Evolutionary conservation across 2,329 filamentous ascomycete species (phyloP), one percentile per base, ranked within the genome.

Genomic region (Phyllosticta citrichinensis): DNA sequence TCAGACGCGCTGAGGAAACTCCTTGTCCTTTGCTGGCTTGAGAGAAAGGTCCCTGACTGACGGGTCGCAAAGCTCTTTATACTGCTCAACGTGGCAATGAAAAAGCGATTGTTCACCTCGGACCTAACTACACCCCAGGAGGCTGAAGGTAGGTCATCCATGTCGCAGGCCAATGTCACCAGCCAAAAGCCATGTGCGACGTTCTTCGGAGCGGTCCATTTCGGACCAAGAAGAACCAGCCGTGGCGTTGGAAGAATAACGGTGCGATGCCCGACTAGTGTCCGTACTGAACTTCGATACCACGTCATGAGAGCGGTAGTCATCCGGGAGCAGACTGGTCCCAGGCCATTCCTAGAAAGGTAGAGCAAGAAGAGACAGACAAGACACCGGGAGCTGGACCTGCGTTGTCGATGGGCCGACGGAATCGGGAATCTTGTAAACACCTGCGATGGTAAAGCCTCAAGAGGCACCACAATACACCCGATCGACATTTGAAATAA

Each of bases 111-210:
- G 57, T 22, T 52, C 19, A 56, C 17, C 58, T 35, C 33, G 58
- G 55, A 52, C 57, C 54, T 30, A 25, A 10, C 19, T 17, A 55
- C 33, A 40, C 55, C 22, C 22, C 53, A 52, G 20, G 24, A 24
- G 53, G 53, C 53, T 47, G 40, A 47, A 60, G 52, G 58, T 56
- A 47, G 58, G 58, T 8, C 58, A 60, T 56, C 52, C 58, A 51
- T 60, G 58, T 60, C 40, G 52, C 53, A 60, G 52, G 53, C 40
- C 58, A 55, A 55, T 56, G 52, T 53, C 58, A 35, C 25, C 35
- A 35, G 35, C 53, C 24, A 56, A 50, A 60, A 60, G 58, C 58
- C 58, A 60, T 60, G 58, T 60, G 58, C 53, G 52, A 60, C 58
- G 12, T 52, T 60, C 52, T 24, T 24, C 58, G 53, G 58, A 52